Conservation (phyloP, 2,329 filamentous ascomycete genomes). For the Fusarium torreyae region DNA sequence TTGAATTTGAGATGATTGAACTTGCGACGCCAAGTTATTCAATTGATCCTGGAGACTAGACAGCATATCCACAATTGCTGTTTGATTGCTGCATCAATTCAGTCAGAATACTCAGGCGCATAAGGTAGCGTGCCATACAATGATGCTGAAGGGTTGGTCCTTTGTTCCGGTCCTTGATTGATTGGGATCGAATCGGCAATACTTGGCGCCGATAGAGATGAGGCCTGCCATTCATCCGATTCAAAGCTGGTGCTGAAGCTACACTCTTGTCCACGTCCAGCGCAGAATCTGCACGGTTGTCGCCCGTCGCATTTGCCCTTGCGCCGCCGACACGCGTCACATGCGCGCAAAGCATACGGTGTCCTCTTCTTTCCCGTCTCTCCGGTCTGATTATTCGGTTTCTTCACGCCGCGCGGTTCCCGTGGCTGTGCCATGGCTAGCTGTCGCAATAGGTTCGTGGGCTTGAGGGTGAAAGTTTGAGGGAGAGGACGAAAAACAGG, state of each 20-base stretch:
- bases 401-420: conserved; percentile 14
- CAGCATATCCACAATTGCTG: conserved; percentile 28
- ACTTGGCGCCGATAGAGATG: not conserved
- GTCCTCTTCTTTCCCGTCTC: conserved; percentile 21
- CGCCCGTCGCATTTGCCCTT: conserved; percentile 33
- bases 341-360: conserved; percentile 27
- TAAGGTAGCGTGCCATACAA: no score
- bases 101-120: no score
- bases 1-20: conserved; percentile 1
- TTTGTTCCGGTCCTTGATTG: not conserved
- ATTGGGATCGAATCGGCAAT: not conserved
- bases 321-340: conserved; percentile 27
- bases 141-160: not conserved
- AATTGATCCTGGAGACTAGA: conserved; percentile 27
- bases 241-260: conserved; percentile 17
- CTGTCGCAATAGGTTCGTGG: no score
- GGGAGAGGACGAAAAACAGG: not conserved
- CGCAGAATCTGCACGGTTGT: conserved; percentile 22
- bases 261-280: conserved; percentile 13
- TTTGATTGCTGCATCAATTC: conserved; percentile 15
- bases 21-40: conserved; percentile 31
- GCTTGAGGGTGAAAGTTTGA: no score
- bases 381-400: conserved; percentile 3
- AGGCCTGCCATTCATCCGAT: conserved; percentile 12
- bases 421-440: conserved; percentile 21